Evolutionary conservation across 2,329 filamentous ascomycete species (phyloP).

Genomic region (Fusarium papillatum): DNA sequence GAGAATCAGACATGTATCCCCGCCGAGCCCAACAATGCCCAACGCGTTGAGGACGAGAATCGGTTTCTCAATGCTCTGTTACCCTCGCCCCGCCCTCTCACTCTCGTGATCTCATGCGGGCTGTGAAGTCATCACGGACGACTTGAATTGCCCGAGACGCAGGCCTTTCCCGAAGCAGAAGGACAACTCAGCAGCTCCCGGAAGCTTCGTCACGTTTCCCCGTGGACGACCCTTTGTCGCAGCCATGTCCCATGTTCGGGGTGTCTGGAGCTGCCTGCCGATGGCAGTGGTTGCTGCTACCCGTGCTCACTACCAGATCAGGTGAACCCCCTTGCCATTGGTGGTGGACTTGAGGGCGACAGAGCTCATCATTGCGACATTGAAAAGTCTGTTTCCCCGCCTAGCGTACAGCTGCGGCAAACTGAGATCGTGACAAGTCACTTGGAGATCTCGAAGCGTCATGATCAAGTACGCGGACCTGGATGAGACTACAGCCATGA

Average conservation of each 20-base stretch:
- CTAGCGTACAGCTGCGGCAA: slow-evolving; percentile 2
- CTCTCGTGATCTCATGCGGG: slow-evolving; percentile 41
- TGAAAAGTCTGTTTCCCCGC: slow-evolving; percentile 11
- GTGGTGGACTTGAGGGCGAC: slow-evolving; percentile 10
- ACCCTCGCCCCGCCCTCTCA: slow-evolving; percentile 25
- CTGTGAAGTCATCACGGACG: slow-evolving; percentile 45
- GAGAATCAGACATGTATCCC: slow-evolving; percentile 32
- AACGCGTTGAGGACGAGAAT: slow-evolving; percentile 30
- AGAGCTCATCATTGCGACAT: slow-evolving; percentile 23
- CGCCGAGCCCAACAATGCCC: slow-evolving; percentile 45
- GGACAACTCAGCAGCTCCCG: slow-evolving; percentile 47
- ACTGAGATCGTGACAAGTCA: slow-evolving; percentile 22
- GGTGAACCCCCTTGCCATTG: slow-evolving; percentile 20
- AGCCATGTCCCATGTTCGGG: slow-evolving; percentile 30
- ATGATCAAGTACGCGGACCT: background rate
- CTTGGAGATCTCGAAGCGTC: slow-evolving; percentile 14
- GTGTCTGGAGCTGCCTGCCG: slow-evolving; percentile 26
- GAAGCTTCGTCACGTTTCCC: slow-evolving; percentile 38
- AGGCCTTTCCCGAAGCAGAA: slow-evolving; percentile 49
- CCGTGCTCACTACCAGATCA: slow-evolving; percentile 24
- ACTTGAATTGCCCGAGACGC: slow-evolving; percentile 44
- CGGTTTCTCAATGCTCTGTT: slow-evolving; percentile 11
- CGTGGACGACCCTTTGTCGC: slow-evolving; percentile 36
- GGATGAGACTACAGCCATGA: background rate
- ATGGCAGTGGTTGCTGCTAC: slow-evolving; percentile 22